Conservation (phyloP, 495 filamentous ascomycete species). For the Talaromyces thailandensis region DNA sequence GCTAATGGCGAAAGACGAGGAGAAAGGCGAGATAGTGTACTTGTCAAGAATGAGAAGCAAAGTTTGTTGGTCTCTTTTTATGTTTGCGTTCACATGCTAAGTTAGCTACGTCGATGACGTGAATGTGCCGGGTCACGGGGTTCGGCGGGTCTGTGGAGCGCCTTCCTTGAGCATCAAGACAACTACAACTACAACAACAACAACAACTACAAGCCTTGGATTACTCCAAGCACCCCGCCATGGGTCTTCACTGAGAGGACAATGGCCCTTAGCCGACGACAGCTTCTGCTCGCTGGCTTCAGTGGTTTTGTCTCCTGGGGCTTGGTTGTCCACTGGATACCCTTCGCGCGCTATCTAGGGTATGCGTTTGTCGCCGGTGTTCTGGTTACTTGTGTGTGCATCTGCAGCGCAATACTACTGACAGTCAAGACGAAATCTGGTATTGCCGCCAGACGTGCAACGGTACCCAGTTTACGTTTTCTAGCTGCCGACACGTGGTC, state of each 20-base stretch:
- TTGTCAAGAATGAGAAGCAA: conserved; percentile 14
- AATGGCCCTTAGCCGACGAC: conserved; percentile 73
- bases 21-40: not conserved
- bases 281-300: conserved; percentile 61
- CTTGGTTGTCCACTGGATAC: conserved; percentile 69
- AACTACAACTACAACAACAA: not conserved
- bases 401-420: conserved; percentile 48
- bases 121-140: conserved; percentile 23
- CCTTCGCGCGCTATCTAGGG: conserved; percentile 67
- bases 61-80: not conserved
- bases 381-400: conserved; percentile 41
- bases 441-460: conserved; percentile 28
- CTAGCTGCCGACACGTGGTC: conserved; percentile 55
- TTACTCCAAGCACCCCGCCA: conserved; percentile 13
- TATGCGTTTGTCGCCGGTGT: conserved; percentile 68
- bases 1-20: not conserved
- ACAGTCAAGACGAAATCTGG: conserved; percentile 42
- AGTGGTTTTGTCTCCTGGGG: conserved; percentile 80
- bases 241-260: conserved; percentile 32
- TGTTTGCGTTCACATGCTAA: not conserved
- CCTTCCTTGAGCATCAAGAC: not conserved
- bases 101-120: conserved; percentile 15
- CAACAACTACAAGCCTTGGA: conserved; percentile 5
- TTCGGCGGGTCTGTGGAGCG: conserved; percentile 7
- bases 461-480: conserved; percentile 42